Percentiles rank a stretch among this genome's conserved stretches.
Conservation (phyloP, 2,329 filamentous ascomycete genomes). For the Chlorencoelia australis region DNA sequence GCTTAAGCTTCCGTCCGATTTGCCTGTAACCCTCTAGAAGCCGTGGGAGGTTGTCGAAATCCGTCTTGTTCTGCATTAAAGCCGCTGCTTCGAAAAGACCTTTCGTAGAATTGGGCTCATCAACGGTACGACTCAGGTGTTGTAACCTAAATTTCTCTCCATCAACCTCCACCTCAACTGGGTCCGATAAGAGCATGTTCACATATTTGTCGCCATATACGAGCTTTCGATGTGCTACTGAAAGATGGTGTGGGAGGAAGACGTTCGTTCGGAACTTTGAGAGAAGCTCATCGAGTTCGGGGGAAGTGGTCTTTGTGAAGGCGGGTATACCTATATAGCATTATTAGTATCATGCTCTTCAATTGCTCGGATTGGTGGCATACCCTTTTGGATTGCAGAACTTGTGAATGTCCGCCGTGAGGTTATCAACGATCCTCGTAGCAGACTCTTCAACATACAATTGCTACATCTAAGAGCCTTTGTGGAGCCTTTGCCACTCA, state of each 20-base stretch:
- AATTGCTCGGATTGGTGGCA: no score
- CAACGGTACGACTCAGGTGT: slow-evolving; percentile 17
- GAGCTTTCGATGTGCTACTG: slow-evolving; percentile 40
- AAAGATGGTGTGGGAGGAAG: slow-evolving; percentile 52
- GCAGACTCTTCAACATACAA: slow-evolving; percentile 10
- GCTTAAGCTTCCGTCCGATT: slow-evolving; percentile 1
- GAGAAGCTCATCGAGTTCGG: slow-evolving; percentile 44
- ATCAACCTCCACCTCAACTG: slow-evolving; percentile 48
- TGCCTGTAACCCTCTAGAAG: slow-evolving; percentile 24
- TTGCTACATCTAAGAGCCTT: slow-evolving; percentile 14
- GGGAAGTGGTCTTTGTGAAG: slow-evolving; percentile 41
- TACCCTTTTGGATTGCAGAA: slow-evolving; percentile 22
- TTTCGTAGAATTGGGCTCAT: slow-evolving; percentile 12
- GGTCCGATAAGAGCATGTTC: slow-evolving; percentile 41
- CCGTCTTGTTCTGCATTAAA: slow-evolving; percentile 25
- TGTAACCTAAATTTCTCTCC: slow-evolving; percentile 32
- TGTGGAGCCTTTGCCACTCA: slow-evolving; percentile 13
- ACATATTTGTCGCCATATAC: slow-evolving; percentile 39
- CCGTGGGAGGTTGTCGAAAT: slow-evolving; percentile 26
- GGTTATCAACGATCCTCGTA: slow-evolving; percentile 1
- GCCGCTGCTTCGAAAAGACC: slow-evolving; percentile 13
- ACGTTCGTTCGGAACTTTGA: slow-evolving; percentile 44
- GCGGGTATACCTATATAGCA: slow-evolving; percentile 20
- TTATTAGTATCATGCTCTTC: slow-evolving; percentile 4
- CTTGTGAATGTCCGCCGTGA: slow-evolving; percentile 22